A percentile compares a stretch with the other conserved stretches of the same genome.
Evolutionary conservation across 2,329 filamentous ascomycete genomes (phyloP).

Genomic region (Thermoascus crustaceus): DNA sequence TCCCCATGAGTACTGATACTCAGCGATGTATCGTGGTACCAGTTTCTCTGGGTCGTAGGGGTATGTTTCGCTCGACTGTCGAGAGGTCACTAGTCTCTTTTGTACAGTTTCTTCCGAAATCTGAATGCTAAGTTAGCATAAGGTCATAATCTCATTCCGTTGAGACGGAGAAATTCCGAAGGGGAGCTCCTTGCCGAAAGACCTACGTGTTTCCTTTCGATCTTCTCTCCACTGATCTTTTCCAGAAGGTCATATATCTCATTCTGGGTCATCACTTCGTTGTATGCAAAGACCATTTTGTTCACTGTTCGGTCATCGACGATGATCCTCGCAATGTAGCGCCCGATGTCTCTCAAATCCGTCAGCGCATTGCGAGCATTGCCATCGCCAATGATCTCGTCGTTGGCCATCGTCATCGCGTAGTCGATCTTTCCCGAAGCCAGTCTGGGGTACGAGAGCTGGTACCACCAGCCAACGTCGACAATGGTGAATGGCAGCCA

Average conservation of each 20-base stretch:
- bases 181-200: too few relatives aligned
- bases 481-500: slow-evolving; percentile 49
- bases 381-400: slow-evolving; percentile 40
- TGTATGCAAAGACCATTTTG: slow-evolving; percentile 43
- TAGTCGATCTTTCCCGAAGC: slow-evolving; percentile 42
- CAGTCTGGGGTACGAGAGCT: slow-evolving; percentile 39
- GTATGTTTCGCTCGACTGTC: slow-evolving; percentile 28
- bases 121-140: slow-evolving; percentile 10
- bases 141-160: background rate
- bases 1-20: slow-evolving; percentile 42
- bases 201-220: slow-evolving; percentile 34
- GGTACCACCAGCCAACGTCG: slow-evolving; percentile 54
- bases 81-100: slow-evolving; percentile 24
- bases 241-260: slow-evolving; percentile 42
- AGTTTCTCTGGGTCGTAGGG: slow-evolving; percentile 30
- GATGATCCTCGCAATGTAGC: slow-evolving; percentile 45
- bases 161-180: background rate
- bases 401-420: slow-evolving; percentile 26
- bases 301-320: slow-evolving; percentile 47
- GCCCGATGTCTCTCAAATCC: slow-evolving; percentile 47
- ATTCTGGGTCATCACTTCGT: slow-evolving; percentile 39
- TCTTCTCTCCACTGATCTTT: slow-evolving; percentile 41
- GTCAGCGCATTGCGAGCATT: slow-evolving; percentile 38
- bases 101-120: slow-evolving; percentile 28
- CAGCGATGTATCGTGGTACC: slow-evolving; percentile 27